Percentiles rank a stretch among this genome's conserved stretches.
Conservation (phyloP, 2,329 filamentous ascomycete genomes). For the Ophiostoma tasmaniense region DNA sequence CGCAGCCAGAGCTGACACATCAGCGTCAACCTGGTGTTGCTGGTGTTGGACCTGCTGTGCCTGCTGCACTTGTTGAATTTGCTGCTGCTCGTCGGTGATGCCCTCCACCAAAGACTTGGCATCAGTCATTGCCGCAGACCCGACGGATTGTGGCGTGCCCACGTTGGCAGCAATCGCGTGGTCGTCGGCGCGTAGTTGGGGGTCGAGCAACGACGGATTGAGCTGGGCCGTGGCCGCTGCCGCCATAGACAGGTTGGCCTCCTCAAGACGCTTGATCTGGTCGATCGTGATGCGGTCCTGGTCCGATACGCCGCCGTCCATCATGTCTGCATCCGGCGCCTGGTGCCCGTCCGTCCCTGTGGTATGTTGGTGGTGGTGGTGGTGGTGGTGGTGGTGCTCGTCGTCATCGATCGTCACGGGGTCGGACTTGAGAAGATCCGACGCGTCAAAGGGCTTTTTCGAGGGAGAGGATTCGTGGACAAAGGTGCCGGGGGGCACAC, state of each 20-base stretch:
- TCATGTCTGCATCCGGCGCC: not conserved
- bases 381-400: not conserved
- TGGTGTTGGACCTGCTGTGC: constrained; percentile 2
- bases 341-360: not conserved
- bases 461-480: constrained; percentile 1
- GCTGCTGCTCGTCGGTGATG: not conserved
- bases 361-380: not conserved
- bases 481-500: not conserved
- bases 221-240: constrained; percentile 49
- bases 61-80: not conserved
- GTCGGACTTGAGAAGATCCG: constrained; percentile 15
- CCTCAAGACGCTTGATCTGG: constrained; percentile 42
- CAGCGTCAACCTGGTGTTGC: not conserved
- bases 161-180: not conserved
- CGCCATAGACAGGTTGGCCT: constrained; percentile 46
- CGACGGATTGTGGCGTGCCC: constrained; percentile 13
- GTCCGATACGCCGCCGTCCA: constrained; percentile 10
- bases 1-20: not conserved
- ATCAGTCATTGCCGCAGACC: constrained; percentile 3
- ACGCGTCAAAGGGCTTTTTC: constrained; percentile 9
- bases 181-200: constrained; percentile 29
- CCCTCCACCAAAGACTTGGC: constrained; percentile 13
- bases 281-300: constrained; percentile 27
- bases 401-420: not conserved
- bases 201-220: constrained; percentile 46